phyloP scores from a whole-genome alignment of 805 yeast genomes.

The Sugiyamaella chiloensis region DNA sequence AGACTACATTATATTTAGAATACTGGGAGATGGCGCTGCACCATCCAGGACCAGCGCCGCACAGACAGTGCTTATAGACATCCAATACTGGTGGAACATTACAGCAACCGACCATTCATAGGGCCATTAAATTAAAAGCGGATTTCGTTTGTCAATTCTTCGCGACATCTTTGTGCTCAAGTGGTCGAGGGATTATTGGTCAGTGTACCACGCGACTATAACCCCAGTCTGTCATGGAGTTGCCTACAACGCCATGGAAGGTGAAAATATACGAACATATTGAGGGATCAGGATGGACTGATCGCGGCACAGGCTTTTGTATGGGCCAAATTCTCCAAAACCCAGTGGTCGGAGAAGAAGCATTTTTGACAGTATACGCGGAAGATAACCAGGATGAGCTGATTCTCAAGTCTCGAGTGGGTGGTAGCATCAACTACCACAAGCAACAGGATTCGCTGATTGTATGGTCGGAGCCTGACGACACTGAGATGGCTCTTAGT shows the following conservation, averaged over 20 bases:
- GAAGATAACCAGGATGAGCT: constrained; percentile 60
- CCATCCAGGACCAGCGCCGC: no score
- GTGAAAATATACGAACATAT: constrained; percentile 82
- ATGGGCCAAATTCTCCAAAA: constrained; percentile 55
- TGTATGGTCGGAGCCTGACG: constrained; percentile 81
- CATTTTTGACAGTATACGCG: constrained; percentile 68
- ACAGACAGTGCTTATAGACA: no score
- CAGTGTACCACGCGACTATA: neutral
- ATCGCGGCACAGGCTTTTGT: constrained; percentile 89
- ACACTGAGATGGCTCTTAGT: constrained; percentile 75
- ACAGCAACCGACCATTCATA: no score
- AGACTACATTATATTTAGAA: no score
- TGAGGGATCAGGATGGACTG: constrained; percentile 81
- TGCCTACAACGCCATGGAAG: constrained; percentile 55
- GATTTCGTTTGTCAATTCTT: no score
- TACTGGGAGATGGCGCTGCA: no score
- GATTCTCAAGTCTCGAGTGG: constrained; percentile 62
- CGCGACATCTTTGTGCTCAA: no score
- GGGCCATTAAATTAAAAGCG: no score
- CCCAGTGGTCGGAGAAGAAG: constrained; percentile 18
- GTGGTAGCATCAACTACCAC: constrained; percentile 78
- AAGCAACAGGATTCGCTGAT: constrained; percentile 91
- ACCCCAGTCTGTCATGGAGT: constrained; percentile 19
- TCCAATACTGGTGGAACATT: no score
- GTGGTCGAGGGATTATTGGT: no score